Base-by-base conservation (phyloP, 129 eudicot species). In the Scalesia atractyloides region DNA sequence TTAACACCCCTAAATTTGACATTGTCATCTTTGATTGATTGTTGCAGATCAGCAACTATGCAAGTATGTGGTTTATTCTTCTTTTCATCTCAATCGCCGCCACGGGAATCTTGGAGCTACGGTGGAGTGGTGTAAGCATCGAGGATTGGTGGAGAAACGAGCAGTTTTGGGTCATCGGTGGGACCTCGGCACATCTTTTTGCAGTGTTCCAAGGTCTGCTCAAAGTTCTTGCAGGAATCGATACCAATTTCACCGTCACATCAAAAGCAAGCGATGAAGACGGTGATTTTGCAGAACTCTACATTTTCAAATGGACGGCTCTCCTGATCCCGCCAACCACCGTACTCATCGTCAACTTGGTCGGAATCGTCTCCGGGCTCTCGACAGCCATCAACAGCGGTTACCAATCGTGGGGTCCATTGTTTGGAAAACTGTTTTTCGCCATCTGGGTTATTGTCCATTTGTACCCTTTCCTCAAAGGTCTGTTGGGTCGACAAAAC, bases 141-240 rank as follows among this genome's bases (percentile, higher is more conserved):
- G 90, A 87, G 16, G 94, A 84, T 59, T 82, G 87, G 89, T 87
- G 94, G 94, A 84, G 94, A 76, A 87, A 87, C 39, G 94, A 87
- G 58, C 94, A 87, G 24, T 87, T 87, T 54, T 87, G 94, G 90
- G 94, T 87, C 39, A 87, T 87, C 4, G 94, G 90, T 48, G 94
- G 94, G 7, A 82, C 84, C 16, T 85, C 94, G 2, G 85, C 94
- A 8, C 94, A 87, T 77, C 86, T 87, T 15, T 82, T 85, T 33
- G 94, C 90, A 2, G 84, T 87, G 17, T 82, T 87, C 81, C 94
- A 85, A 72, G 87, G 94, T 44, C 82, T 87, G 12, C 76, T 87
- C 7, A 87, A 80, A 73, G 90, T 87, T 36, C 74, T 87, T 5
- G 87, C 89, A 5, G 90, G 94, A 24, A 79, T 87, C 51, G 81